These are phyloP conservation scores for Globisporangium paroecandrum DNA, from an alignment of 352 stramenopile species.

Conservation along the genomic window DNA sequence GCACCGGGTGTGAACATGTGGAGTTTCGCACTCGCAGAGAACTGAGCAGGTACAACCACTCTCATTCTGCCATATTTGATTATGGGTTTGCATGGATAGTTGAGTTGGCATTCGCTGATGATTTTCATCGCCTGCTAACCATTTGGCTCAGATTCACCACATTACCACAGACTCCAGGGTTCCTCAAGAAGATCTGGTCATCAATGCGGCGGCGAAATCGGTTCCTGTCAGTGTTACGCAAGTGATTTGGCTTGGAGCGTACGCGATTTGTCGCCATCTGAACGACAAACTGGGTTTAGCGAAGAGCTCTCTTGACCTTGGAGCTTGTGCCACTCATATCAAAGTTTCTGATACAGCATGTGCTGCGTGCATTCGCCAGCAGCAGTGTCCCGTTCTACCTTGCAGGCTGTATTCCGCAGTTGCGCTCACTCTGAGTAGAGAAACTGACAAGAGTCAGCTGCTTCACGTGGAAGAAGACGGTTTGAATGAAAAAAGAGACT, in stretches of 20 bases:
- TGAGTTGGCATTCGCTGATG: background rate
- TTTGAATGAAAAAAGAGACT: background rate
- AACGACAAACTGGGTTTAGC: conserved; percentile 30
- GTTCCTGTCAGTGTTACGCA: background rate
- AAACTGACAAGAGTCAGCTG: background rate
- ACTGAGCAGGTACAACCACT: conserved; percentile 23
- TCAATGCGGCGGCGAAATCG: background rate
- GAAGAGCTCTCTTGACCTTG: conserved; percentile 8
- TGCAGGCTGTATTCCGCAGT: conserved; percentile 20
- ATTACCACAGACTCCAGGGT: background rate
- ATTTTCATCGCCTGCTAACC: background rate
- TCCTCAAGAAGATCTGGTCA: background rate
- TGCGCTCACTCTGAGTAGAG: background rate
- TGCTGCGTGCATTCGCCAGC: conserved; percentile 24
- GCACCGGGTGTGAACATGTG: conserved; percentile 24
- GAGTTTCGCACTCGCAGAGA: conserved; percentile 48
- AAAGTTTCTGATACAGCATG: conserved; percentile 15
- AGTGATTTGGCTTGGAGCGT: conserved; percentile 47
- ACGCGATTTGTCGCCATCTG: conserved; percentile 32
- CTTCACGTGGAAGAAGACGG: background rate
- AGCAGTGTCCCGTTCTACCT: conserved; percentile 21
- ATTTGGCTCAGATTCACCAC: background rate
- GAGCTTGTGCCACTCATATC: conserved; percentile 20
- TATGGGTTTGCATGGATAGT: background rate
- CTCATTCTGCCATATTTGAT: background rate